Evolutionary conservation across 2,329 filamentous ascomycete genomes (phyloP), one percentile per base, ranked within the genome.

Genomic region (Pseudophaeomoniella oleicola): DNA sequence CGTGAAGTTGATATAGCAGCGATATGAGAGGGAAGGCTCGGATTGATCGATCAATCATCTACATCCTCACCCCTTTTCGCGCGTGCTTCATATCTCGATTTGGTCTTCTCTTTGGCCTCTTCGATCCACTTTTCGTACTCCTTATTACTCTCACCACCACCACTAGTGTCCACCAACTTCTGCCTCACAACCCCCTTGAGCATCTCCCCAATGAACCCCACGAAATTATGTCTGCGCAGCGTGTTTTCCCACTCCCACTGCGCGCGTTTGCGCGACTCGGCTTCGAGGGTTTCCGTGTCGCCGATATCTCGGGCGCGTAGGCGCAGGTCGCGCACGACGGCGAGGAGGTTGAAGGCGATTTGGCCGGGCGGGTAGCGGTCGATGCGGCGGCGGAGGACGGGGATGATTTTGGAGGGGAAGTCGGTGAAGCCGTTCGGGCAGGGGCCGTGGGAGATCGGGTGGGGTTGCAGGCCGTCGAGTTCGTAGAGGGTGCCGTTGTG

Each of bases 211-310:
- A 88, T 81, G 51, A 98, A 94, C 0, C 86, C 88, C 1, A 98
- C 83, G 63, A 98, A 98, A 59, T 98, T 98, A 59, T 94, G 88
- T 49, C 82, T 67, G 42, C 90, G 66, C 50, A 98, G 66, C 9
- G 86, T 81, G 59, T 98, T 98, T 69, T 98, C 90, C 69, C 90
- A 94, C 53, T 77, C 72, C 90, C 90, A 98, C 44, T 78, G 81
- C 39, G 69, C 69, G 36, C 90, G 71, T 72, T 93, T 94, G 52
- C 72, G 69, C 63, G 88, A 75, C 67, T 96, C 87, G 37, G 78
- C 67, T 45, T 75, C 75, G 46, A 96, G 59, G 57, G 77, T 66
- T 53, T 94, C 87, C 31, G 62, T 55, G 59, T 98, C 90, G 32
- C 87, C 87, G 44, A 90, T 74, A 56, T 92, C 83, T 39, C 71